A percentile compares a stretch with the other conserved stretches of the same genome.
These are phyloP conservation scores for Omphalea diandra DNA, from an alignment of 441 rosid species.

Conservation along the genomic window DNA sequence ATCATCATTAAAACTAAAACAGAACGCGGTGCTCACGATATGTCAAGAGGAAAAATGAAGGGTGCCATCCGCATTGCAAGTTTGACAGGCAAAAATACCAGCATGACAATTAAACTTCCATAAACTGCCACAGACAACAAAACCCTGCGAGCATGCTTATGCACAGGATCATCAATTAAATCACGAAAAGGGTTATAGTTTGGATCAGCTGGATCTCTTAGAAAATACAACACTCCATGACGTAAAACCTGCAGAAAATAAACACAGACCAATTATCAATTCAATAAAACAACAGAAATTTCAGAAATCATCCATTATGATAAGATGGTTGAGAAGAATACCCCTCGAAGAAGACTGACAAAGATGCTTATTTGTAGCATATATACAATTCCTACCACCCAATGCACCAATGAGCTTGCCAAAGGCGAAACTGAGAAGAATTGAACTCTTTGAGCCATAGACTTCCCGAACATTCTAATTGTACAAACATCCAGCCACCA, in stretches of 20 bases:
- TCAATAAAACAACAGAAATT: slow-evolving; percentile 8
- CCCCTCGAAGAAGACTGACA: slow-evolving; percentile 99
- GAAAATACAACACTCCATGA: slow-evolving; percentile 83
- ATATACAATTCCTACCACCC: slow-evolving; percentile 97
- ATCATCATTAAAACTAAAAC: slow-evolving; percentile 12
- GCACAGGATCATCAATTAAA: slow-evolving; percentile 97
- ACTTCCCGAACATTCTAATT: slow-evolving; percentile 89
- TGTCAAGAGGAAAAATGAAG: slow-evolving; percentile 90
- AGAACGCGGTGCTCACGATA: slow-evolving; percentile 49
- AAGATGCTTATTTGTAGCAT: slow-evolving; percentile 99
- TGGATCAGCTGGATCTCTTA: slow-evolving; percentile 96
- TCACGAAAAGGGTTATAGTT: slow-evolving; percentile 95
- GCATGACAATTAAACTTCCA: slow-evolving; percentile 96
- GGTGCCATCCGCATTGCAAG: slow-evolving; percentile 92
- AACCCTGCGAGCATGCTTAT: slow-evolving; percentile 95
- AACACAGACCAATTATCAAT: slow-evolving; percentile 19
- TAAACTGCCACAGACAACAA: slow-evolving; percentile 89
- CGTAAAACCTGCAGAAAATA: slow-evolving; percentile 71
- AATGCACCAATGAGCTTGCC: slow-evolving; percentile 96
- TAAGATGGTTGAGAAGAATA: slow-evolving; percentile 34
- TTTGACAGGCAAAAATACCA: slow-evolving; percentile 95
- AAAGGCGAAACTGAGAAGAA: slow-evolving; percentile 85
- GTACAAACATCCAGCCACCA: slow-evolving; percentile 99
- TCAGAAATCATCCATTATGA: neutral
- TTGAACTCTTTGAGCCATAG: slow-evolving; percentile 85